Evolutionary conservation across 1,284 basidiomycete species (phyloP), one percentile per base, ranked within the genome.

Genomic region (Afroboletus lepidellus): DNA sequence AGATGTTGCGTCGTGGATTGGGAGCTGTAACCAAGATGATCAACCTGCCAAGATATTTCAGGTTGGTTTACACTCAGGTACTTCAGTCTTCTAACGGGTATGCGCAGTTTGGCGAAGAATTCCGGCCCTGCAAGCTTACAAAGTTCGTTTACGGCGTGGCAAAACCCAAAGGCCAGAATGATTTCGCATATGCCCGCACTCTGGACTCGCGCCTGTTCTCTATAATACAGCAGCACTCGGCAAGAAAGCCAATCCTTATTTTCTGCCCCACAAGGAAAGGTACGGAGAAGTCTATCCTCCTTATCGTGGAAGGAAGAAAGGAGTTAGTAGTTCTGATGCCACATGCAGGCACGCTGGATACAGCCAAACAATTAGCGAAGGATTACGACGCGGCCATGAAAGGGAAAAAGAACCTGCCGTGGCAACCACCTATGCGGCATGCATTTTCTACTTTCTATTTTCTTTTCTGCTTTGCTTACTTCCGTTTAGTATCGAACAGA

Each of bases 1-100:
- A 36, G 96, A 99, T 62, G 84, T 99, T 24, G 94, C 94, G 0
- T 70, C 74, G 42, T 98, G 95, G 96, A 85, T 98, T 46, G 87
- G 89, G n/a, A 73, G 72, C 29, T 37, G 33, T 27, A 42, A 48
- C 29, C 60, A 62, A 29, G 64, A 61, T 21, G 70, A 72, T 49
- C 71, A 72, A 2, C 76, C 81, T 45, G 91, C 92, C 2, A 74
- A 72, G 38, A 78, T 90, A n/a, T 90, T 87, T 66, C 80, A 89
- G 76, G 92, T 90, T 58, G 29, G 70, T 54, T 32, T 21, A 43
- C 27, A 16, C 18, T 45, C 11, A 1, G 9, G 7, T 33, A 13
- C 7, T 15, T 24, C 32, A 41, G 15, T 45, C 32, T 39, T 48
- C 41, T 52, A 24, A 53, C 24, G 30, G 41, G 34, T 3, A 21